Percentiles rank a stretch among this genome's conserved stretches.
phyloP scores from a whole-genome alignment of 1,284 basidiomycete species.

The Pseudozyma sp. region DNA sequence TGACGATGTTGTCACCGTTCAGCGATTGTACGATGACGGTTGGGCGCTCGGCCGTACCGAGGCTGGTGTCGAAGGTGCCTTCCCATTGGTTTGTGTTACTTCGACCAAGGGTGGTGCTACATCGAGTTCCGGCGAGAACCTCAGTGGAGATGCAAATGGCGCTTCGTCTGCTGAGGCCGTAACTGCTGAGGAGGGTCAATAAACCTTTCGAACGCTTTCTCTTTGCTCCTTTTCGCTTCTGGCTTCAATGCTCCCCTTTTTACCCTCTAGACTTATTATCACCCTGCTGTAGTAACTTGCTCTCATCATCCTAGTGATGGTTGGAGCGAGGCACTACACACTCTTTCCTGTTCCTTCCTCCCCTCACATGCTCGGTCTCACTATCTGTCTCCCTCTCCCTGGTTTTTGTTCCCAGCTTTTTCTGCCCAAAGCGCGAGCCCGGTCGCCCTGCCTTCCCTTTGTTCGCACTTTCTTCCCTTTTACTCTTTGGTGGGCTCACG shows the following conservation, averaged over 20 bases:
- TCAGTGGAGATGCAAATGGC: conserved; percentile 28
- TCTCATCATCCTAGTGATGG: too few relatives aligned
- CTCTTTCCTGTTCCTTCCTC: too few relatives aligned
- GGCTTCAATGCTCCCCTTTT: not conserved
- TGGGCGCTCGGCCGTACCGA: conserved; percentile 58
- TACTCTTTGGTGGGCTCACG: conserved; percentile 39
- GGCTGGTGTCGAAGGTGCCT: conserved; percentile 56
- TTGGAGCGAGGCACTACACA: too few relatives aligned
- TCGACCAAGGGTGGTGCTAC: conserved; percentile 53
- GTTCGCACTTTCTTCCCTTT: not conserved
- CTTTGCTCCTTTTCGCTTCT: not conserved
- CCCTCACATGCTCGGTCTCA: not conserved
- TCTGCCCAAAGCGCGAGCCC: conserved; percentile 50
- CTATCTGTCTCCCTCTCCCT: not conserved
- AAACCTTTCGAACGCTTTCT: not conserved
- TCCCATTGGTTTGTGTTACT: conserved; percentile 63
- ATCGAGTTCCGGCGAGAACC: conserved; percentile 42
- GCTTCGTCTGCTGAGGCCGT: conserved; percentile 56
- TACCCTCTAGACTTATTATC: too few relatives aligned
- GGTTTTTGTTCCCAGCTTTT: conserved; percentile 27
- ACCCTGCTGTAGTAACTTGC: too few relatives aligned
- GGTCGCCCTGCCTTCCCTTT: not conserved
- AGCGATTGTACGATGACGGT: conserved; percentile 63
- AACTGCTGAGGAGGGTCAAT: conserved; percentile 54
- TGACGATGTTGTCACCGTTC: conserved; percentile 58